Evolutionary conservation across 441 rosid genomes (phyloP).

Genomic region (Euphorbia schlechtendalii): DNA sequence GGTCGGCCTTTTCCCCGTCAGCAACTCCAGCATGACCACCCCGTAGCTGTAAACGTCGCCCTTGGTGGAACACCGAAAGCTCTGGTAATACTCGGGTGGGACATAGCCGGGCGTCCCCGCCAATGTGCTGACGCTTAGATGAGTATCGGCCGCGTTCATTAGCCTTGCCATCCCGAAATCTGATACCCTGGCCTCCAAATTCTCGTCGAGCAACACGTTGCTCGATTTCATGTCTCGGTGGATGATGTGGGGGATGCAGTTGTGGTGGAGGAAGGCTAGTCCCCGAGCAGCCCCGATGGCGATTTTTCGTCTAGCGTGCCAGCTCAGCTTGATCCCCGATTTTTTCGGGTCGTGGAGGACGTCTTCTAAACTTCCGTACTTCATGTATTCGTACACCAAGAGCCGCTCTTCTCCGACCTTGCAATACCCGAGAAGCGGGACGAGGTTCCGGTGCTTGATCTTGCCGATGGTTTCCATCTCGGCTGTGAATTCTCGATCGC

Average conservation of each 20-base stretch:
- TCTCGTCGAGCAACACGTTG: slow-evolving; percentile 77
- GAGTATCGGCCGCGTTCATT: slow-evolving; percentile 84
- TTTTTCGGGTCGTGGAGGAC: slow-evolving; percentile 69
- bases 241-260: slow-evolving; percentile 82
- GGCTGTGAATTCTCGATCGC: slow-evolving; percentile 91
- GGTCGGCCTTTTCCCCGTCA: slow-evolving; percentile 86
- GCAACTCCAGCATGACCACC: slow-evolving; percentile 77
- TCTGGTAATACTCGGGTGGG: slow-evolving; percentile 95
- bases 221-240: slow-evolving; percentile 99
- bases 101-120: slow-evolving; percentile 99
- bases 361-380: slow-evolving; percentile 86
- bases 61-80: slow-evolving; percentile 82
- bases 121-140: slow-evolving; percentile 91
- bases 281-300: slow-evolving; percentile 95
- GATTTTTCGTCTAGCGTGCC: slow-evolving; percentile 83
- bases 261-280: slow-evolving; percentile 85
- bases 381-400: slow-evolving; percentile 93
- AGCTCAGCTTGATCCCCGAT: slow-evolving; percentile 55
- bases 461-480: slow-evolving; percentile 98
- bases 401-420: slow-evolving; percentile 92
- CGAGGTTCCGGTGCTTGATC: slow-evolving; percentile 91
- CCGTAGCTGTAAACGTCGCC: slow-evolving; percentile 97
- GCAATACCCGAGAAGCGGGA: slow-evolving; percentile 93
- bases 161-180: slow-evolving; percentile 98
- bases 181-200: slow-evolving; percentile 85